These are phyloP conservation scores for Medakamo hakoo DNA, from an alignment of 139 green algal genomes.

Conservation along the genomic window DNA sequence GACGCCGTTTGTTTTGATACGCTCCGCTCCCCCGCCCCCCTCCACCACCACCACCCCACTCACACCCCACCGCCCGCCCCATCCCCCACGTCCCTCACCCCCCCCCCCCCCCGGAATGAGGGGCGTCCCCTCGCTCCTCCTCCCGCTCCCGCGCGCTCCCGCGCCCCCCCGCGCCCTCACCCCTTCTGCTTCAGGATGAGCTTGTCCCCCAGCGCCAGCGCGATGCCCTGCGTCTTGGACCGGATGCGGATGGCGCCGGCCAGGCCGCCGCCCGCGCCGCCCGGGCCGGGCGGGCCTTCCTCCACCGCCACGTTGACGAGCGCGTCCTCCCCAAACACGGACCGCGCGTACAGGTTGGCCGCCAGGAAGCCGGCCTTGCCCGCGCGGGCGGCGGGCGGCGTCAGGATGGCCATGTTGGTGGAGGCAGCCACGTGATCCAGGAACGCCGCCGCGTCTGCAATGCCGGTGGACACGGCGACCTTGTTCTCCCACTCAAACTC, in stretches of 20 bases:
- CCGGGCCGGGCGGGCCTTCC: constrained; percentile 63
- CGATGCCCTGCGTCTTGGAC: constrained; percentile 70
- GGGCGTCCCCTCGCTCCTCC: not conserved
- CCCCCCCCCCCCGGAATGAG: no score
- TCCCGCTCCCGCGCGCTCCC: not conserved
- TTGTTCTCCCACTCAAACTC: constrained; percentile 99
- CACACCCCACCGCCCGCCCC: not conserved
- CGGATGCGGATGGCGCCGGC: not conserved
- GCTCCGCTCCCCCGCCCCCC: not conserved
- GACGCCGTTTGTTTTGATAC: not conserved
- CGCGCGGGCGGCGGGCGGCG: constrained; percentile 63
- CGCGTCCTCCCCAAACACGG: constrained; percentile 96
- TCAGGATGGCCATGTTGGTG: constrained; percentile 97
- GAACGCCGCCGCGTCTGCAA: constrained; percentile 71
- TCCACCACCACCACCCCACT: not conserved
- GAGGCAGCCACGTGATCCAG: constrained; percentile 84
- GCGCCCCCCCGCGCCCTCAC: not conserved
- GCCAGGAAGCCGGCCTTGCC: constrained; percentile 88
- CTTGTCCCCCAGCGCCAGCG: constrained; percentile 90
- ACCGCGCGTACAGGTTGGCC: constrained; percentile 89
- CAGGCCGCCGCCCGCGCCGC: constrained; percentile 20
- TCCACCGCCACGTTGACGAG: constrained; percentile 96
- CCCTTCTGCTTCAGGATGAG: constrained; percentile 96
- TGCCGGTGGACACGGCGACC: constrained; percentile 88
- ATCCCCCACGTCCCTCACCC: not conserved